Evolutionary conservation across 768 basidiomycete genomes (phyloP).

Genomic region (Lactarius vividus): DNA sequence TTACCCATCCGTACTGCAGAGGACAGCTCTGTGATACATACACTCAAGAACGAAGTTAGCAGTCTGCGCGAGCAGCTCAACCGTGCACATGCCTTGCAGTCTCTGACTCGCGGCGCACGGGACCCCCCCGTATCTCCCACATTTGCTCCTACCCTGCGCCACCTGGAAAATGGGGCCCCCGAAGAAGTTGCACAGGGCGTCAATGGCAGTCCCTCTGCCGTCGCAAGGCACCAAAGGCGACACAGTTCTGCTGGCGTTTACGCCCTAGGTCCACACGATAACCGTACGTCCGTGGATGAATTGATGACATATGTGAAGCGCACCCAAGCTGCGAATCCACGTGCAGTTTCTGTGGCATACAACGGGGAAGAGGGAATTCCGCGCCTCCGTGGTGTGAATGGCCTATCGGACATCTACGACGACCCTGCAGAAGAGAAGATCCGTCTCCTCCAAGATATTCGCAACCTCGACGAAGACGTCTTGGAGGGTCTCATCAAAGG

Average conservation of each 20-base stretch:
- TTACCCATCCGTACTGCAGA: constrained; percentile 69
- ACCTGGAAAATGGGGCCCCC: constrained; percentile 41
- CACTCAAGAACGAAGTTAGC: constrained; percentile 90
- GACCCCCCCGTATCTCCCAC: constrained; percentile 79
- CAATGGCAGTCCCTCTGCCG: constrained; percentile 33
- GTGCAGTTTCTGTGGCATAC: constrained; percentile 87
- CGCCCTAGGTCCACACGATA: constrained; percentile 54
- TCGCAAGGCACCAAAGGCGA: constrained; percentile 65
- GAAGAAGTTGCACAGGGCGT: constrained; percentile 43
- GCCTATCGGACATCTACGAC: constrained; percentile 75
- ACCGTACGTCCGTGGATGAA: constrained; percentile 76
- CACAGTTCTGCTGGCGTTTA: constrained; percentile 86
- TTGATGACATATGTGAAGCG: constrained; percentile 71
- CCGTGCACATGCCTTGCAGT: constrained; percentile 89
- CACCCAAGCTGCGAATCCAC: constrained; percentile 66
- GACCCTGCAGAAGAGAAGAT: constrained; percentile 96
- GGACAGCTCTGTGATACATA: constrained; percentile 82
- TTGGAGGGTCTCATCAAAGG: constrained; percentile 86
- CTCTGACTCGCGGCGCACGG: constrained; percentile 71
- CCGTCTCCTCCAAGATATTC: constrained; percentile 84
- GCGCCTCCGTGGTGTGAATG: constrained; percentile 58
- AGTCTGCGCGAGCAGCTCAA: constrained; percentile 93
- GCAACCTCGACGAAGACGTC: constrained; percentile 90
- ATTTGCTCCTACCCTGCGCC: constrained; percentile 75
- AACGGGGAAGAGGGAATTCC: constrained; percentile 75